Evolutionary conservation across 306 rosid genomes (phyloP).

Genomic region (Quercus glauca): DNA sequence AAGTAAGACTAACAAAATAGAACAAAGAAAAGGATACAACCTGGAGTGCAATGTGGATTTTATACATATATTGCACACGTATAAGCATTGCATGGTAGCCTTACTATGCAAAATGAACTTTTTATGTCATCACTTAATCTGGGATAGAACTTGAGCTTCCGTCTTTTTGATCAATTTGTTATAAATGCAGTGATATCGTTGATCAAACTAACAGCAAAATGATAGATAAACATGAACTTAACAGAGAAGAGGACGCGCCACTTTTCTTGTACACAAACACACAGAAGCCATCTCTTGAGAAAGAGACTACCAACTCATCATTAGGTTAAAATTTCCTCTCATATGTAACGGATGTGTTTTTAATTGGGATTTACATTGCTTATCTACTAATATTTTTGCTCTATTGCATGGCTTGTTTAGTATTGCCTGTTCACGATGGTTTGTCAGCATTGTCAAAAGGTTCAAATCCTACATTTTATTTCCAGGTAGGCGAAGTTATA

Average conservation of each 20-base stretch:
- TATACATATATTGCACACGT: neutral
- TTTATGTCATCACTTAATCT: neutral
- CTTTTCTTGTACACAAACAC: constrained; percentile 36
- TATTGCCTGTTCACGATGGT: constrained; percentile 54
- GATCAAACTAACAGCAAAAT: constrained; percentile 10
- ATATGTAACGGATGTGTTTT: neutral
- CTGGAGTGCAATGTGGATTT: neutral
- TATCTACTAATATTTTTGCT: constrained; percentile 16
- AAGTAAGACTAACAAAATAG: neutral
- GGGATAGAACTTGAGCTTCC: neutral
- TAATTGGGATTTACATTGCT: neutral
- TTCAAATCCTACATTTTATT: constrained; percentile 63
- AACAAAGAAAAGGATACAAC: neutral
- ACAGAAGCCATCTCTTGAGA: constrained; percentile 27
- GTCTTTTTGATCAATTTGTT: neutral
- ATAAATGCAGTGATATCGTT: constrained; percentile 35
- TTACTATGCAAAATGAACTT: neutral
- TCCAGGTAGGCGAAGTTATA: constrained; percentile 47
- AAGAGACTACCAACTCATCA: constrained; percentile 28
- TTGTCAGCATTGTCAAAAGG: constrained; percentile 50
- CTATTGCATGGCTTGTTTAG: constrained; percentile 16
- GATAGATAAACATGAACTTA: constrained; percentile 27
- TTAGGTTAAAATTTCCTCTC: constrained; percentile 32
- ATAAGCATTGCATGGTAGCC: neutral
- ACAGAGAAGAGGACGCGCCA: constrained; percentile 45